These are phyloP conservation scores for Trichophyton benhamiae DNA, from an alignment of 2,329 filamentous ascomycete genomes.

Conservation along the genomic window DNA sequence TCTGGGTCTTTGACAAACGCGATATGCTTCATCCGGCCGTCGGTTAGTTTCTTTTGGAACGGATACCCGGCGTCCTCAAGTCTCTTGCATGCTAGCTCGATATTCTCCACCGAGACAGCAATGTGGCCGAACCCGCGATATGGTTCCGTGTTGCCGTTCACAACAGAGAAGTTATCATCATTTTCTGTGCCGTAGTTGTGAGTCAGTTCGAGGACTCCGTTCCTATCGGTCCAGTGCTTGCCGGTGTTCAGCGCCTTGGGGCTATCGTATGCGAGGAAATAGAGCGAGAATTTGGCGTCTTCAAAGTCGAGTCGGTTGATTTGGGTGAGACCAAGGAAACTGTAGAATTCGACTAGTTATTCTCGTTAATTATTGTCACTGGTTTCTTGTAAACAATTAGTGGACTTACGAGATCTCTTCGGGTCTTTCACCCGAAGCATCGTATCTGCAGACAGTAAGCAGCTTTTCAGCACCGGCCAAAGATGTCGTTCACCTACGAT, in stretches of 20 bases:
- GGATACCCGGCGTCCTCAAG: slow-evolving; percentile 81
- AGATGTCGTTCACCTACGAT: slow-evolving; percentile 33
- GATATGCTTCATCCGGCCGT: slow-evolving; percentile 77
- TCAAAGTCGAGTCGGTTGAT: slow-evolving; percentile 72
- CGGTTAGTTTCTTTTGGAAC: slow-evolving; percentile 89
- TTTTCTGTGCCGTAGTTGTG: slow-evolving; percentile 81
- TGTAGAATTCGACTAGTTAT: slow-evolving; percentile 69
- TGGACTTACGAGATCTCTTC: slow-evolving; percentile 54
- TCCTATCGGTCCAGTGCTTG: slow-evolving; percentile 65
- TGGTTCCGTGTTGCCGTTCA: slow-evolving; percentile 86
- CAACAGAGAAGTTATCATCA: slow-evolving; percentile 65
- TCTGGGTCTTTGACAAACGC: slow-evolving; percentile 86
- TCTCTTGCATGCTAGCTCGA: slow-evolving; percentile 79
- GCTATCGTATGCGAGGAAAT: slow-evolving; percentile 84
- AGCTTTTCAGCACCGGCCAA: background rate
- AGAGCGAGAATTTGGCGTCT: slow-evolving; percentile 85
- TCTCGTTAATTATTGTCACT: background rate
- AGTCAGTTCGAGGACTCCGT: slow-evolving; percentile 78
- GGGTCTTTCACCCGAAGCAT: slow-evolving; percentile 95
- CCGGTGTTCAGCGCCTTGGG: slow-evolving; percentile 61
- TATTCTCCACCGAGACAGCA: slow-evolving; percentile 69
- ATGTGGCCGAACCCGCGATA: slow-evolving; percentile 75
- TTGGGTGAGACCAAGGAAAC: slow-evolving; percentile 76
- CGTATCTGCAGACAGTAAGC: slow-evolving; percentile 23
- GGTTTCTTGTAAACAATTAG: background rate